phyloP scores from a whole-genome alignment of 2,329 filamentous ascomycete species.

The Arthrobotrys pseudoclavata region DNA sequence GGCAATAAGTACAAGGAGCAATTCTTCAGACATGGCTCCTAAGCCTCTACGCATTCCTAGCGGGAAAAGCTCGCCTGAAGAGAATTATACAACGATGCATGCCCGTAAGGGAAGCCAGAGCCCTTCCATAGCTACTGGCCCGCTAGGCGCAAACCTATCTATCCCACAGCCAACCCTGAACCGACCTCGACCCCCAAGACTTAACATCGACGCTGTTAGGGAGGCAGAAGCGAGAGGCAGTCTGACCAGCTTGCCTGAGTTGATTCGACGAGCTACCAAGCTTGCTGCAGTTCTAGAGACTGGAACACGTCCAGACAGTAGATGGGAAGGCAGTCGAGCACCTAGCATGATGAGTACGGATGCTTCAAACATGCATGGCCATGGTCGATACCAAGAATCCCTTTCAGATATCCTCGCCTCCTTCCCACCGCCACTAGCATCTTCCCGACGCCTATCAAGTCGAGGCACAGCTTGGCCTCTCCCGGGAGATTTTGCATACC shows the following conservation, averaged over 20 bases:
- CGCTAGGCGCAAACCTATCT: constrained; percentile 25
- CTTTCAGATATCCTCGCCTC: constrained; percentile 76
- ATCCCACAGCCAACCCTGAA: constrained; percentile 32
- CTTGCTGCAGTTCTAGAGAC: constrained; percentile 89
- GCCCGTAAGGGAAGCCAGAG: constrained; percentile 29
- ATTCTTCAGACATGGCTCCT: constrained; percentile 35
- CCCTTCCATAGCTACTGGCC: constrained; percentile 37
- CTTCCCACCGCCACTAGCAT: constrained; percentile 73
- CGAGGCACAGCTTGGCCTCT: constrained; percentile 62
- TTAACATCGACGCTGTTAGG: constrained; percentile 85
- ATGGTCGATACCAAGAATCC: constrained; percentile 69
- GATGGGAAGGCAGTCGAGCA: constrained; percentile 63
- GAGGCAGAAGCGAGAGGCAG: constrained; percentile 87
- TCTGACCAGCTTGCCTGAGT: constrained; percentile 88
- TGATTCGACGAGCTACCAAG: constrained; percentile 88
- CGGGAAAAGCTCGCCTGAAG: constrained; percentile 43
- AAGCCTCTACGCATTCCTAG: constrained; percentile 36
- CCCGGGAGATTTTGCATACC: constrained; percentile 64
- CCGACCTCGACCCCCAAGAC: constrained; percentile 73
- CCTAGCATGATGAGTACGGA: constrained; percentile 61
- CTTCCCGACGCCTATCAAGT: constrained; percentile 55
- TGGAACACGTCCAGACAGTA: constrained; percentile 76
- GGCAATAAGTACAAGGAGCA: constrained; percentile 34
- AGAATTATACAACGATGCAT: constrained; percentile 12
- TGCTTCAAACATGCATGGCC: constrained; percentile 63